These are phyloP conservation scores for Flueggea neowawraea DNA, from an alignment of 441 rosid species.

Conservation along the genomic window DNA sequence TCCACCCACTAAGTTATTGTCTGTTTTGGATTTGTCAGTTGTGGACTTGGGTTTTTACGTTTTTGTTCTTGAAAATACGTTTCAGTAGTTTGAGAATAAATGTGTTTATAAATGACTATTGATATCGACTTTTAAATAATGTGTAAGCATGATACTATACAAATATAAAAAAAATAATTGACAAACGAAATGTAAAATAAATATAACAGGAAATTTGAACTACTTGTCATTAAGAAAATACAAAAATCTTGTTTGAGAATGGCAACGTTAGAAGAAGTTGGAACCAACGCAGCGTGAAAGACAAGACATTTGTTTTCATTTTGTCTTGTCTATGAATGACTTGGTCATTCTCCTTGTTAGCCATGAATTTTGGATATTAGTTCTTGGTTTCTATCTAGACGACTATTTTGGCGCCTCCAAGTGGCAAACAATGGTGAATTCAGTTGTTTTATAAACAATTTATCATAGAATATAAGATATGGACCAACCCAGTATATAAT, in stretches of 20 bases:
- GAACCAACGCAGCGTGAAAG: slow-evolving; percentile 27
- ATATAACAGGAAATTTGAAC: too few species aligned
- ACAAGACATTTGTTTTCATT: background rate
- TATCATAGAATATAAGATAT: background rate
- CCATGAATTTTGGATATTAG: slow-evolving; percentile 15
- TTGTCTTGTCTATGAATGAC: slow-evolving; percentile 16
- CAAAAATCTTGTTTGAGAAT: background rate
- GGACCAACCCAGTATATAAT: too few species aligned
- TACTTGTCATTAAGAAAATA: background rate
- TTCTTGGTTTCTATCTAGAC: slow-evolving; percentile 24
- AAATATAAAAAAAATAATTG: too few species aligned
- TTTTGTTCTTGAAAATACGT: too few species aligned
- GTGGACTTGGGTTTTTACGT: too few species aligned
- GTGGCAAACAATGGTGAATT: slow-evolving; percentile 29
- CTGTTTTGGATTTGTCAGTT: too few species aligned
- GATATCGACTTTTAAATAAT: too few species aligned
- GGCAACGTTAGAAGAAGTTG: slow-evolving; percentile 15
- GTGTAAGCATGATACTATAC: too few species aligned
- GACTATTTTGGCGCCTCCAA: slow-evolving; percentile 37
- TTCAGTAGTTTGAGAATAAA: too few species aligned
- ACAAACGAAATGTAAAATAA: too few species aligned
- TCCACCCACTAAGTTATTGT: too few species aligned
- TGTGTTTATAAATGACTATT: too few species aligned
- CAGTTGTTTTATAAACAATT: background rate
- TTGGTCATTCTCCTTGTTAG: background rate